Evolutionary conservation across 176 grass and related monocot species (phyloP), one percentile per base, ranked within the genome.

Genomic region (Lolium multiflorum): DNA sequence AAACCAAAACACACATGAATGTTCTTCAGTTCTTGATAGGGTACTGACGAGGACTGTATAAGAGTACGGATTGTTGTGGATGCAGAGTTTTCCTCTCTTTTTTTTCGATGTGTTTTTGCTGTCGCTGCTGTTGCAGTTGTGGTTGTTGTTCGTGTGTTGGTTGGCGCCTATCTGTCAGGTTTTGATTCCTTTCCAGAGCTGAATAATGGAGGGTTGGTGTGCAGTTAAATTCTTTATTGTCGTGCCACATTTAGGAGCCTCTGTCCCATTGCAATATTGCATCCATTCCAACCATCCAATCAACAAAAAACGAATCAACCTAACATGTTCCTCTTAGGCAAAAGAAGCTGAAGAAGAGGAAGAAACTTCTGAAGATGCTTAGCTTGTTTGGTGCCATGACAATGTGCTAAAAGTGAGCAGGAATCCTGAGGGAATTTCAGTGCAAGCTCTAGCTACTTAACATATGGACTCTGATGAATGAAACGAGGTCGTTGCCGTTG

Each of bases 121-220:
- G 28, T 43, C 14, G 49, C 49, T 10, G 49, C 58, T 39, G 41
- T 16, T 86, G 52, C 63, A 59, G 64, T 22, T 12, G 35, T 55
- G 5, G 62, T 51, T 18, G 21, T 6, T 67, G 56, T 50, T 80
- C 37, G 3, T 12, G 80, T 44, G 85, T 87, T 76, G 20, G 81
- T 87, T 91, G 85, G 81, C 75, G 76, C 81, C 85, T 84, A 76
- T 81, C 85, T 88, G 81, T 88, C 89, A 91, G 83, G 60, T 46
- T 86, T 86, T 82, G 83, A 82, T 82, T 82, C 88, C 82, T 14
- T 59, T 84, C 75, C 58, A 68, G 88, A 81, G 47, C 80, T 51
- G 60, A 61, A 37, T 28, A 84, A 71, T 59, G 59, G 17, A 60
- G 61, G 68, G 71, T 76, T 81, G 75, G 76, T 84, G 79, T 70